Base-by-base conservation (phyloP, 805 yeast species). In the Wickerhamomyces bovis region DNA sequence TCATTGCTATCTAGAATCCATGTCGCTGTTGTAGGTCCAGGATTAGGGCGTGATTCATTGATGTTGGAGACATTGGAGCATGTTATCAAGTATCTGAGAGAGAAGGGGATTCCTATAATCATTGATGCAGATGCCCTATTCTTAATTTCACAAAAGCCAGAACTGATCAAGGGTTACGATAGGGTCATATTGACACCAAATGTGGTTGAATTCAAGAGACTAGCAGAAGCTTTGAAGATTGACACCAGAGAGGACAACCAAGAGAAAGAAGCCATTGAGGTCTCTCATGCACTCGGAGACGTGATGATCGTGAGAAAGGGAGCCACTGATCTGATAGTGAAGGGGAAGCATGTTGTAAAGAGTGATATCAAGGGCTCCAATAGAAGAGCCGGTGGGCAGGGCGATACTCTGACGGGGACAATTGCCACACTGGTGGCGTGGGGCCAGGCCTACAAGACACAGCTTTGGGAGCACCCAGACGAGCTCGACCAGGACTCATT, bases 351-450 rank as follows among this genome's bases (percentile, higher is more conserved):
- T 5, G 56, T 67, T 6, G 51, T 86, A 7, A 55, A 66, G 3
- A 76, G 73, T 50, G 72, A 71, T 31, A 58, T 69, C 28, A 56
- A 62, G 15, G 97, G 98, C 1, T 83, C 94, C 7, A 65, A 68
- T 43, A 84, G 87, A 58, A 73, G 99, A 45, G 95, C 87, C 8
- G 97, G 97, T 12, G 99, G 99, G 0, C 98, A 94, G 67, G 99
- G 99, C 22, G 99, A 94, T 57, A 85, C 97, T 0, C 64, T 94
- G 36, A 78, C 92, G 0, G 99, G 99, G 0, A 70, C 87, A 21
- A 66, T 89, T n/a, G 89, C 90, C 1, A 83, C 96, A 0, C 71
- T 92, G 57, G 58, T 86, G 30, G 86, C 88, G 6, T 92, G 96
- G 95, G 79, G 85, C 6, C 60, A 75, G 21, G 83, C 84, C 12